A percentile compares a stretch with the other conserved stretches of the same genome.
phyloP scores from a whole-genome alignment of 139 green algal species.

The Chlorella vulgaris region DNA sequence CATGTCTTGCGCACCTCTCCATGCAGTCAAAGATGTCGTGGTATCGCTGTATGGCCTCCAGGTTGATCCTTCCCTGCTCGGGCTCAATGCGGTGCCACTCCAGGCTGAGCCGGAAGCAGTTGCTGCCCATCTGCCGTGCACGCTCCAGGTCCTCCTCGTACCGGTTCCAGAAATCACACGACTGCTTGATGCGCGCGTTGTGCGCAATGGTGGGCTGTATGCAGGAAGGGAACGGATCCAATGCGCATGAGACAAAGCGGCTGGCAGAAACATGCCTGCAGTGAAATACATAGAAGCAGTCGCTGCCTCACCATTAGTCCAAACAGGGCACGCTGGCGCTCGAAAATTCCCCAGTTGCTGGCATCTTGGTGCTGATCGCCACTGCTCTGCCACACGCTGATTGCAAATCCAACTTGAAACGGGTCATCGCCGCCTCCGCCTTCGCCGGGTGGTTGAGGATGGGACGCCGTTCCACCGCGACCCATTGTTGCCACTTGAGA shows the following conservation, averaged over 20 bases:
- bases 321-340: conserved; percentile 13
- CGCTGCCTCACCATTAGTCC: background rate
- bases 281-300: too few species aligned
- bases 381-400: conserved; percentile 38
- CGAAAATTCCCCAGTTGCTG: conserved; percentile 46
- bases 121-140: conserved; percentile 61
- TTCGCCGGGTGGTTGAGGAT: too few species aligned
- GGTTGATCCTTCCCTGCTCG: conserved; percentile 58
- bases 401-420: conserved; percentile 47
- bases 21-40: conserved; percentile 54
- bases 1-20: conserved; percentile 1
- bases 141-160: conserved; percentile 69
- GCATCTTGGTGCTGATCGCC: conserved; percentile 30
- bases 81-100: conserved; percentile 85
- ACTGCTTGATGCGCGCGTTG: conserved; percentile 42
- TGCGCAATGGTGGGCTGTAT: conserved; percentile 9
- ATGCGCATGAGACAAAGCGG: background rate
- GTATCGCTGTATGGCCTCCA: conserved; percentile 62
- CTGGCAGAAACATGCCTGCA: background rate
- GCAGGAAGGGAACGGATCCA: background rate
- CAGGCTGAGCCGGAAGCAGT: conserved; percentile 79
- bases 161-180: conserved; percentile 75
- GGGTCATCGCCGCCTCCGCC: background rate
- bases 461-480: too few species aligned
- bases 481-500: too few species aligned